Percentiles rank a stretch among this genome's conserved stretches.
Evolutionary conservation across 2,329 filamentous ascomycete genomes (phyloP).

Genomic region (Leptographium galeiforme): DNA sequence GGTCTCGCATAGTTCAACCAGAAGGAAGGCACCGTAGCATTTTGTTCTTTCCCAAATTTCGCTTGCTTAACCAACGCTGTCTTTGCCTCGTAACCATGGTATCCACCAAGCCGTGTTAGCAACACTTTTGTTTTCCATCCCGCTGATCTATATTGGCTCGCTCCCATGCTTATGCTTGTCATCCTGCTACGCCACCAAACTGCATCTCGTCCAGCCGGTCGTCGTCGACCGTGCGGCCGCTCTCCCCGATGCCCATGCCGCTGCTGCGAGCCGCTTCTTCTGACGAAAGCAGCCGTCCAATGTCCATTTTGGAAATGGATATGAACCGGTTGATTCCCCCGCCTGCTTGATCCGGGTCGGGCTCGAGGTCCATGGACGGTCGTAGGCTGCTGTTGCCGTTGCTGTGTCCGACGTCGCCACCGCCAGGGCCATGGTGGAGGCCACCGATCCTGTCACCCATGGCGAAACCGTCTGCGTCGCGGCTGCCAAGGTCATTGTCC

Average conservation of each 20-base stretch:
- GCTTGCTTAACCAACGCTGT: background rate
- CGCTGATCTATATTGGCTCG: background rate
- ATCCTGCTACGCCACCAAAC: slow-evolving; percentile 1
- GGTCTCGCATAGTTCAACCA: too few species aligned
- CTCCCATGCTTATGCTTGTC: background rate
- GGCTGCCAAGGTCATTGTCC: background rate
- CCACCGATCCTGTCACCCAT: background rate
- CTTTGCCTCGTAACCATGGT: background rate
- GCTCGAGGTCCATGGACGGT: slow-evolving; percentile 6
- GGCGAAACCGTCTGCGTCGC: slow-evolving; percentile 1
- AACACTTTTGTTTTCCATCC: background rate
- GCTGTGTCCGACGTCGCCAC: background rate
- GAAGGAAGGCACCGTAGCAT: too few species aligned
- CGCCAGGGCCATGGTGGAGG: background rate
- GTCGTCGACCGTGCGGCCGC: slow-evolving; percentile 2
- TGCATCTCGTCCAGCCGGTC: slow-evolving; percentile 12
- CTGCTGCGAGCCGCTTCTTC: slow-evolving; percentile 4
- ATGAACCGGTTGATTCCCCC: slow-evolving; percentile 7
- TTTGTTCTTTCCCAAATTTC: background rate
- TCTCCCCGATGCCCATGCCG: background rate
- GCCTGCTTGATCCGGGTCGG: slow-evolving; percentile 3
- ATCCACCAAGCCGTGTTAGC: background rate
- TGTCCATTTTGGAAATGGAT: slow-evolving; percentile 12
- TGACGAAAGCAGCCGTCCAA: slow-evolving; percentile 10
- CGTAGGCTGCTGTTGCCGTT: background rate